Evolutionary conservation across 495 filamentous ascomycete species (phyloP).

Genomic region (Melanomma pulvis-pyrius): DNA sequence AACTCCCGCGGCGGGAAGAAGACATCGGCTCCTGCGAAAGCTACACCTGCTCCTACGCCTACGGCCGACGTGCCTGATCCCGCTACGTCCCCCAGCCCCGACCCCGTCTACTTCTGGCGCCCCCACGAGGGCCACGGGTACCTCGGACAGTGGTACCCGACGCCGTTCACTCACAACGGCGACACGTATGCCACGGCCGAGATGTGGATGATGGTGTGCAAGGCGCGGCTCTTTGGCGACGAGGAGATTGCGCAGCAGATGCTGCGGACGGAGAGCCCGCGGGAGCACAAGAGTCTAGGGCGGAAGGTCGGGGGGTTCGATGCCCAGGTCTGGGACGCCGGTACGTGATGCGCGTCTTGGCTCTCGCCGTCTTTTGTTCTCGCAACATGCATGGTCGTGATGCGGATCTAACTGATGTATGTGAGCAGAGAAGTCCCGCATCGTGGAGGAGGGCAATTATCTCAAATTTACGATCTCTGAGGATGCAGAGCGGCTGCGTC

Average conservation of each 20-base stretch:
- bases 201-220: constrained; percentile 51
- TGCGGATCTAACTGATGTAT: constrained; percentile 1
- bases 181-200: constrained; percentile 44
- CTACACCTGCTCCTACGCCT: too few relatives aligned
- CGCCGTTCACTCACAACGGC: constrained; percentile 39
- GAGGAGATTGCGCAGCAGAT: constrained; percentile 43
- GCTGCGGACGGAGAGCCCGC: constrained; percentile 42
- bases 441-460: constrained; percentile 64
- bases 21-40: background rate
- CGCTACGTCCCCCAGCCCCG: background rate
- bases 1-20: background rate
- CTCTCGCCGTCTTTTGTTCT: background rate
- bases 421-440: constrained; percentile 50
- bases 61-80: background rate
- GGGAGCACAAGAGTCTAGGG: constrained; percentile 58
- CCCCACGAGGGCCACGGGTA: constrained; percentile 32
- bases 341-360: constrained; percentile 21
- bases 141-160: constrained; percentile 46
- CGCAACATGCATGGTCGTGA: background rate
- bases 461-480: constrained; percentile 58
- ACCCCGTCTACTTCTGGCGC: constrained; percentile 15
- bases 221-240: constrained; percentile 46
- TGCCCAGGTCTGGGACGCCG: constrained; percentile 54
- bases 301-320: constrained; percentile 59
- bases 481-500: constrained; percentile 46